Evolutionary conservation across 768 basidiomycete genomes (phyloP), one percentile per base, ranked within the genome.

Genomic region (Kwoniella sp.): DNA sequence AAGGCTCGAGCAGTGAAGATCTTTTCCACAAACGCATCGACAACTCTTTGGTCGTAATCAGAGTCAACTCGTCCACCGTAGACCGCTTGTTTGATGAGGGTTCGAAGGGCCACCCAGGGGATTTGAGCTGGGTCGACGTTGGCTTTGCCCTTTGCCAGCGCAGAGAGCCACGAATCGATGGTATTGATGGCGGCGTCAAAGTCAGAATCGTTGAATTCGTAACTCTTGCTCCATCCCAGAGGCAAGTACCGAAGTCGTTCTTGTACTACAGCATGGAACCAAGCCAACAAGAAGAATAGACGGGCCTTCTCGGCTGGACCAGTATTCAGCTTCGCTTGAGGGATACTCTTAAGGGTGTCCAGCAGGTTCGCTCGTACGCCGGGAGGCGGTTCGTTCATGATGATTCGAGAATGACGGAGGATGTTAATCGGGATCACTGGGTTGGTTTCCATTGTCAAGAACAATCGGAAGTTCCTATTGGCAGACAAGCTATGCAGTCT

Each of bases 181-280:
- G 91, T 94, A 46, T 85, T 85, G 74, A 92, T 90, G 0, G 94
- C 94, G 12, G 95, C 90, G 17, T 90, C 86, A 86, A 96, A 90
- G 77, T 99, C 96, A 4, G 95, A 96, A 78, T 98, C 94, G 80
- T 99, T 99, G 86, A 98, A 98, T 79, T 98, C 96, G 81, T 98
- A 98, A 0, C 85, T 84, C 81, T 96, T 92, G 78, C 90, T 94
- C 93, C 95, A 99, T 0, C 96, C 95, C 17, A 99, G 83, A 6
- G 96, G 96, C 9, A 88, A 90, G 79, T 97, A 99, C 46, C 95
- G 90, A 13, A 98, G 83, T 65, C 96, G 91, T 80, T 98, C 96
- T 81, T 96, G 94, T 0, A 98, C 88, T 21, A 98, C 87, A 13
- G 96, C 94, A 74, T 99, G 96, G 89, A 98, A 96, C 94, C 95